A percentile compares a stretch with the other conserved stretches of the same genome.
These are phyloP conservation scores for Fusarium subglutinans DNA, from an alignment of 2,329 filamentous ascomycete genomes.

Conservation along the genomic window DNA sequence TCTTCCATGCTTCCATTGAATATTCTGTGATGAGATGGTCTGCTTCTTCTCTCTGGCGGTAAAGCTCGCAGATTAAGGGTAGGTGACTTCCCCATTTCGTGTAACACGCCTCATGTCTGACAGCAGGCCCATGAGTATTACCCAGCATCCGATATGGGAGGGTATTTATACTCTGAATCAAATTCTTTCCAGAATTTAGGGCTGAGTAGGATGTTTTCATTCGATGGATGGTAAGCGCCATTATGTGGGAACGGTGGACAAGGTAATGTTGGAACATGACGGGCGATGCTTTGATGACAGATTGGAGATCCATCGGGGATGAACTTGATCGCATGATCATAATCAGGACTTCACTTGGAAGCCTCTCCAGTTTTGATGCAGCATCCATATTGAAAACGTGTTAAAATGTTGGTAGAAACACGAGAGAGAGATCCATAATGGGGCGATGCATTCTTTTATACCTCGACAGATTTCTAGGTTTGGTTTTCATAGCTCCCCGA, in stretches of 20 bases:
- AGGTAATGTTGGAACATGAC: not conserved
- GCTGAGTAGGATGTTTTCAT: not conserved
- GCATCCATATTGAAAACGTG: not conserved
- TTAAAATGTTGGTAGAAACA: too few relatives aligned
- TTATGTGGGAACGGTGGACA: not conserved
- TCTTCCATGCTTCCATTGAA: not conserved
- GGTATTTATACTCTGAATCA: fast-evolving
- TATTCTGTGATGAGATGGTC: not conserved
- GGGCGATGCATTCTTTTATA: not conserved
- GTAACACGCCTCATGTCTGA: not conserved
- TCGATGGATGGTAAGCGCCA: too few relatives aligned
- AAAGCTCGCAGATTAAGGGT: not conserved
- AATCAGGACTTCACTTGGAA: not conserved
- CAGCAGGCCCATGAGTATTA: not conserved
- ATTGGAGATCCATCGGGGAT: not conserved
- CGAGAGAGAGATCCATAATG: not conserved
- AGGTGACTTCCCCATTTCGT: not conserved
- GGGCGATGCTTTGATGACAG: not conserved
- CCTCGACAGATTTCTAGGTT: not conserved
- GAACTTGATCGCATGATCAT: not conserved
- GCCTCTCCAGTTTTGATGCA: not conserved
- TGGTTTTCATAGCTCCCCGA: not conserved
- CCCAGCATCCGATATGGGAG: not conserved
- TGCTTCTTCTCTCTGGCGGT: not conserved
- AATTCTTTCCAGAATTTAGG: fast-evolving